phyloP scores from a whole-genome alignment of 139 green algal genomes.

The Picochlorum sp. region DNA sequence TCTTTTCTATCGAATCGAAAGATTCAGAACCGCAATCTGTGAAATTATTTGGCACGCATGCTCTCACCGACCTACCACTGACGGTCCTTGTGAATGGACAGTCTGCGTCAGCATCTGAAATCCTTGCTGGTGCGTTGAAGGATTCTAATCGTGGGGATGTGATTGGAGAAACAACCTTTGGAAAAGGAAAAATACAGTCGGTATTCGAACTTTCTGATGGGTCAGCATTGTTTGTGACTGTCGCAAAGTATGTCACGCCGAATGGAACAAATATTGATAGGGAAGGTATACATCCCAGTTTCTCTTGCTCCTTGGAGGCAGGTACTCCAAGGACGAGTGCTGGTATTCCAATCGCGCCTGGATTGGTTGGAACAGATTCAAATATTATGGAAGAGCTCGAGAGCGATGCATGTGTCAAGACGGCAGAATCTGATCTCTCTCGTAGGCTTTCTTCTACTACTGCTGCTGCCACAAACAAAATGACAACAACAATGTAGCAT shows the following conservation, averaged over 20 bases:
- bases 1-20: not conserved
- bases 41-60: constrained; percentile 18
- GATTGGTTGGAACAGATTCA: constrained; percentile 10
- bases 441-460: too few relatives aligned
- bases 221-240: constrained; percentile 87
- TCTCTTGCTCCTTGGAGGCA: not conserved
- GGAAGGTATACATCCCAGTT: constrained; percentile 16
- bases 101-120: constrained; percentile 75
- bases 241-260: constrained; percentile 49
- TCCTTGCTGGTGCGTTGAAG: constrained; percentile 77
- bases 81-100: constrained; percentile 78
- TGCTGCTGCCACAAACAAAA: too few relatives aligned
- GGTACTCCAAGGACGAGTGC: constrained; percentile 2
- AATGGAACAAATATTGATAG: constrained; percentile 22
- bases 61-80: constrained; percentile 50
- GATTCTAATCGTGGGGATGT: constrained; percentile 66
- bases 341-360: constrained; percentile 26
- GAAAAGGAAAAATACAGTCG: constrained; percentile 78
- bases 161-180: constrained; percentile 77
- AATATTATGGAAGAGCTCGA: constrained; percentile 24
- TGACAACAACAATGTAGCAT: too few relatives aligned
- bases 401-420: constrained; percentile 8
- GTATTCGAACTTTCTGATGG: constrained; percentile 77
- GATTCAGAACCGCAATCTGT: constrained; percentile 3
- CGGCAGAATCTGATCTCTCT: constrained; percentile 3